Evolutionary conservation across 805 yeast species (phyloP).

Genomic region (Metschnikowia picachoensis): DNA sequence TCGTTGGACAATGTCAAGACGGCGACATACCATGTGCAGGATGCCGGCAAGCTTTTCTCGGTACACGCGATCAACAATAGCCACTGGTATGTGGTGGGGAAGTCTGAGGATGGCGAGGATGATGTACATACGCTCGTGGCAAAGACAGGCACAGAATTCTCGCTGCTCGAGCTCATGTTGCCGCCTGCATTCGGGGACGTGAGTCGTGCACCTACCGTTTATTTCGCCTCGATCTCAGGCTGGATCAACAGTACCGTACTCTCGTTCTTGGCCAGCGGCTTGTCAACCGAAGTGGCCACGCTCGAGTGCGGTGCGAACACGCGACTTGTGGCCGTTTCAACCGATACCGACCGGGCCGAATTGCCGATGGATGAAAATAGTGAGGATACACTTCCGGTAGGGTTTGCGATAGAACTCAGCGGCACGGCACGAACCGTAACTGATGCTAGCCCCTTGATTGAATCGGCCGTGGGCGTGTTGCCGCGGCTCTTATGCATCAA

Average conservation of each 20-base stretch:
- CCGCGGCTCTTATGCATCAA: constrained; percentile 66
- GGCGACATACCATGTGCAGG: constrained; percentile 5
- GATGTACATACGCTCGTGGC: constrained; percentile 10
- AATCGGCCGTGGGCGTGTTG: constrained; percentile 49
- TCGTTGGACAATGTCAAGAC: constrained; percentile 1
- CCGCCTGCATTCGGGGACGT: constrained; percentile 52
- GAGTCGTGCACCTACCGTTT: constrained; percentile 45
- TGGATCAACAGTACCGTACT: constrained; percentile 34
- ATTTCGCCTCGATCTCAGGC: constrained; percentile 34
- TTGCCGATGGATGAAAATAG: constrained; percentile 66
- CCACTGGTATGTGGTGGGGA: constrained; percentile 13
- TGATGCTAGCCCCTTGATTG: constrained; percentile 58
- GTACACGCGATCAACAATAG: constrained; percentile 21
- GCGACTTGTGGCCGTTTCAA: constrained; percentile 42
- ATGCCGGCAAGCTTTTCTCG: constrained; percentile 19
- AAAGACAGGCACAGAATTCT: background rate
- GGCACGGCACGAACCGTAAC: constrained; percentile 36
- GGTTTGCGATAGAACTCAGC: constrained; percentile 59
- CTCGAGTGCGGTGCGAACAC: constrained; percentile 15
- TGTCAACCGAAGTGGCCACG: constrained; percentile 60
- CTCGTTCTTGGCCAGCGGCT: constrained; percentile 53
- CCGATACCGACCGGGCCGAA: constrained; percentile 70
- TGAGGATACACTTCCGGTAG: constrained; percentile 69
- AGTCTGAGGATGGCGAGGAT: constrained; percentile 11
- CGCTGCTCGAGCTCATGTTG: constrained; percentile 35